Conservation (phyloP, 805 yeast species). For the Yarrowia sp. region DNA sequence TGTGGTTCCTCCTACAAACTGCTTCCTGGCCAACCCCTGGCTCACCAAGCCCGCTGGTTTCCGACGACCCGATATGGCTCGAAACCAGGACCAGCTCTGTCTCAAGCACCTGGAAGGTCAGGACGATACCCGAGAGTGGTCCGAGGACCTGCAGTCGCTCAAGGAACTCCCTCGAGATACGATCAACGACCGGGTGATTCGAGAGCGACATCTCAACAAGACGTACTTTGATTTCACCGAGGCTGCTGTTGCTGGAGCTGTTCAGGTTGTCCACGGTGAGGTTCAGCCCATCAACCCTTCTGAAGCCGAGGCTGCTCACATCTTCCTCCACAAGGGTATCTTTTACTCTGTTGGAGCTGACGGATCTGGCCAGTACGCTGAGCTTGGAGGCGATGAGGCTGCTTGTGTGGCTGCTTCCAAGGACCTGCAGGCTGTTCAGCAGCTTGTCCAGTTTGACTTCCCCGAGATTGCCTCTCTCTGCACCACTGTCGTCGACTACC, state of each 20-base stretch:
- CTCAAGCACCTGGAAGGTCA: conserved; percentile 60
- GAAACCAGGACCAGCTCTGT: conserved; percentile 56
- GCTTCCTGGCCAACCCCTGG: conserved; percentile 76
- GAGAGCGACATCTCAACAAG: conserved; percentile 73
- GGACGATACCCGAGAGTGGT: conserved; percentile 71
- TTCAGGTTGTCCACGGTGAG: conserved; percentile 70
- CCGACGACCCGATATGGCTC: conserved; percentile 55
- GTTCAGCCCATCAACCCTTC: conserved; percentile 76
- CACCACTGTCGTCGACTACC: conserved; percentile 84
- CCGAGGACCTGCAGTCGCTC: conserved; percentile 83
- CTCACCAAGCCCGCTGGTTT: conserved; percentile 44
- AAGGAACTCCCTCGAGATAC: conserved; percentile 61
- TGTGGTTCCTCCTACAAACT: conserved; percentile 55
- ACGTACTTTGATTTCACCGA: conserved; percentile 72
- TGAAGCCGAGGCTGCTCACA: conserved; percentile 59
- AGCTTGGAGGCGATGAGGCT: conserved; percentile 78
- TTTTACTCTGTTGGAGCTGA: conserved; percentile 81
- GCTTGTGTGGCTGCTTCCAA: conserved; percentile 76
- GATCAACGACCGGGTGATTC: conserved; percentile 63
- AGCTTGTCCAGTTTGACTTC: conserved; percentile 63
- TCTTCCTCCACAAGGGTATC: conserved; percentile 76
- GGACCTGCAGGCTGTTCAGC: conserved; percentile 71
- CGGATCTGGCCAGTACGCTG: conserved; percentile 61
- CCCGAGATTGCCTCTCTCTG: conserved; percentile 66
- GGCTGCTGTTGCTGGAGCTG: conserved; percentile 76